A percentile compares a stretch with the other conserved stretches of the same genome.
phyloP scores from a whole-genome alignment of 345 rosid species.

The Eucalyptus shirleyi region DNA sequence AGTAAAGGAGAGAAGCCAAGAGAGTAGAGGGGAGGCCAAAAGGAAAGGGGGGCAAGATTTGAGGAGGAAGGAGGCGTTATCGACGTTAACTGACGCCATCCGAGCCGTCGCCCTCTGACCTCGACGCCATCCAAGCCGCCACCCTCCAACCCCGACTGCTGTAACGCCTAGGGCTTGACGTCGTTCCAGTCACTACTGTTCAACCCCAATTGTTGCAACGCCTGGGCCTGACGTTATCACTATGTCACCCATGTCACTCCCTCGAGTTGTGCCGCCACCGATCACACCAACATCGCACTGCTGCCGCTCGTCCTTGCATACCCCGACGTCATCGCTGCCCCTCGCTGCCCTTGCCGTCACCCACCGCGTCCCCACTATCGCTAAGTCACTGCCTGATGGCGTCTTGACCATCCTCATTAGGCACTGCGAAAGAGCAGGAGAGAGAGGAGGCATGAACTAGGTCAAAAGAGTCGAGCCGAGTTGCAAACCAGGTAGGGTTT shows the following conservation, averaged over 20 bases:
- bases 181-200: accelerated
- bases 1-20: too few species aligned
- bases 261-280: accelerated
- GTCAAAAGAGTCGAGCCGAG: accelerated
- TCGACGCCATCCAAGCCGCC: accelerated
- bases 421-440: accelerated
- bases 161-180: accelerated
- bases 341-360: accelerated
- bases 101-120: accelerated
- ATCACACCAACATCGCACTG: accelerated
- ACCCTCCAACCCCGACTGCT: accelerated
- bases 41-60: accelerated
- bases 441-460: too few species aligned
- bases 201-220: accelerated
- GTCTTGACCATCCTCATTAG: accelerated
- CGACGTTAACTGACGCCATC: accelerated
- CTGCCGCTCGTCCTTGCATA: accelerated
- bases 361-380: accelerated
- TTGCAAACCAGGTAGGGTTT: accelerated
- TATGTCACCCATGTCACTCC: accelerated
- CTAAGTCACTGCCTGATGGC: accelerated
- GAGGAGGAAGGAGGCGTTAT: accelerated
- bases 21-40: too few species aligned
- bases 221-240: accelerated
- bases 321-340: accelerated